phyloP scores from a whole-genome alignment of 1,284 basidiomycete species.

The Moesziomyces antarcticus region DNA sequence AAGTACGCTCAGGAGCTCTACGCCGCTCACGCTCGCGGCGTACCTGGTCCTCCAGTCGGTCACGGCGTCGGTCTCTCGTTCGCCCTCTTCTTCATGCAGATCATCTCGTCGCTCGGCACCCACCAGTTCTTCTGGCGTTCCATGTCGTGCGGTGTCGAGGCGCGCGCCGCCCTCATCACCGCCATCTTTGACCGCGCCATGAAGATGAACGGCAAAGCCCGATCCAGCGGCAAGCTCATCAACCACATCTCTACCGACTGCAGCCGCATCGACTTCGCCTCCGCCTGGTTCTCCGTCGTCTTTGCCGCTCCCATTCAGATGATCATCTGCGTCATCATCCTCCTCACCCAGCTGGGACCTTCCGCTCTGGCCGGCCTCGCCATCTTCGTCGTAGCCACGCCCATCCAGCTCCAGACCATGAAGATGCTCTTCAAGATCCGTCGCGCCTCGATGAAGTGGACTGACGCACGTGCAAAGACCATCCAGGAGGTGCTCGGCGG shows the following conservation, averaged over 20 bases:
- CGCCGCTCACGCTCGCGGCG: conserved; percentile 19
- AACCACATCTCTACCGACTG: conserved; percentile 95
- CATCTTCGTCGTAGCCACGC: conserved; percentile 76
- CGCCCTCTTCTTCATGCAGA: conserved; percentile 76
- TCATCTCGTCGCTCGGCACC: conserved; percentile 76
- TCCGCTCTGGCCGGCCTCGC: conserved; percentile 85
- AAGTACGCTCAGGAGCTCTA: conserved; percentile 49
- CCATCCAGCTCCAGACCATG: conserved; percentile 80
- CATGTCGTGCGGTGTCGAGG: conserved; percentile 73
- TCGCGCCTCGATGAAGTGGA: conserved; percentile 85
- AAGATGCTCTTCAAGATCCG: conserved; percentile 79
- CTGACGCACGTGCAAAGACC: conserved; percentile 73
- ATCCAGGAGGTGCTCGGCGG: conserved; percentile 65
- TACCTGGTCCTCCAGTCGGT: conserved; percentile 43
- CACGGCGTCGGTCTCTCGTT: conserved; percentile 62
- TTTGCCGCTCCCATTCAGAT: conserved; percentile 76
- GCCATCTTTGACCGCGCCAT: conserved; percentile 86
- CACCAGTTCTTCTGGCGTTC: conserved; percentile 82
- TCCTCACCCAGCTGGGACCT: conserved; percentile 81
- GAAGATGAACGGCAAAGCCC: conserved; percentile 80
- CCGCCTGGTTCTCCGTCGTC: conserved; percentile 80
- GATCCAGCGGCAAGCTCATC: conserved; percentile 85
- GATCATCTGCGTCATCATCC: conserved; percentile 71
- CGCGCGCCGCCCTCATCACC: conserved; percentile 87
- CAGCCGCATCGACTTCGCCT: conserved; percentile 87